phyloP scores from a whole-genome alignment of 2,329 filamentous ascomycete species.

The Metarhizium brunneum region DNA sequence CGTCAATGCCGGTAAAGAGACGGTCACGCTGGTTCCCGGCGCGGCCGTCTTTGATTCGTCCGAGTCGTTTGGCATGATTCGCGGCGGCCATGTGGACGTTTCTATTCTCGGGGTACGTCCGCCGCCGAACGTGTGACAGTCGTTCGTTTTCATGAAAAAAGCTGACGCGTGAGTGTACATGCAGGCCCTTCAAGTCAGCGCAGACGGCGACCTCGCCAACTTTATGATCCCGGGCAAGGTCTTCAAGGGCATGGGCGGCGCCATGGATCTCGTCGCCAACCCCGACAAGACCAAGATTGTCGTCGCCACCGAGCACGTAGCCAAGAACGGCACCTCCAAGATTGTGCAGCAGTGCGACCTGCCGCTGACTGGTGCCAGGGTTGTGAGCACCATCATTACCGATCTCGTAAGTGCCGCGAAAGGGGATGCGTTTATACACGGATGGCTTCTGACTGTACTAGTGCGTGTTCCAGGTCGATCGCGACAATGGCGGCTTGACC shows the following conservation, averaged over 20 bases:
- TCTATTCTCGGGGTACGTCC: constrained; percentile 60
- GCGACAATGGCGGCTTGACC: constrained; percentile 50
- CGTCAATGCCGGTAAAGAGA: constrained; percentile 84
- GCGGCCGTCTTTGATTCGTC: constrained; percentile 70
- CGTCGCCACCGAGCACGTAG: constrained; percentile 60
- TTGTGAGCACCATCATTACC: constrained; percentile 65
- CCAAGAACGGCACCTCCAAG: constrained; percentile 59
- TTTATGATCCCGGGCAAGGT: constrained; percentile 88
- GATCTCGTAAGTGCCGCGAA: constrained; percentile 50
- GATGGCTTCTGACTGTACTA: constrained; percentile 17
- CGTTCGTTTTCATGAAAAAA: not conserved
- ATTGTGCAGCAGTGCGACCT: constrained; percentile 54
- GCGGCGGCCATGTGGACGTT: constrained; percentile 74
- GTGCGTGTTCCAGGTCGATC: constrained; percentile 64
- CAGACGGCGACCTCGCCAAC: constrained; percentile 72
- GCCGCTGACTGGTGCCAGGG: constrained; percentile 55
- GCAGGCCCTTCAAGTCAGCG: constrained; percentile 65
- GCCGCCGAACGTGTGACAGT: too few relatives aligned
- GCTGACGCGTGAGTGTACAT: too few relatives aligned
- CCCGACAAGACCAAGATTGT: constrained; percentile 65
- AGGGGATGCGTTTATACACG: not conserved
- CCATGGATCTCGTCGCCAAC: constrained; percentile 66
- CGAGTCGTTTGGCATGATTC: constrained; percentile 82
- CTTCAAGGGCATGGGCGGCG: constrained; percentile 79
- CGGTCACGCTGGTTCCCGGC: constrained; percentile 68